Base-by-base conservation (phyloP, 768 basidiomycete species). In the Sarcomyxa edulis region DNA sequence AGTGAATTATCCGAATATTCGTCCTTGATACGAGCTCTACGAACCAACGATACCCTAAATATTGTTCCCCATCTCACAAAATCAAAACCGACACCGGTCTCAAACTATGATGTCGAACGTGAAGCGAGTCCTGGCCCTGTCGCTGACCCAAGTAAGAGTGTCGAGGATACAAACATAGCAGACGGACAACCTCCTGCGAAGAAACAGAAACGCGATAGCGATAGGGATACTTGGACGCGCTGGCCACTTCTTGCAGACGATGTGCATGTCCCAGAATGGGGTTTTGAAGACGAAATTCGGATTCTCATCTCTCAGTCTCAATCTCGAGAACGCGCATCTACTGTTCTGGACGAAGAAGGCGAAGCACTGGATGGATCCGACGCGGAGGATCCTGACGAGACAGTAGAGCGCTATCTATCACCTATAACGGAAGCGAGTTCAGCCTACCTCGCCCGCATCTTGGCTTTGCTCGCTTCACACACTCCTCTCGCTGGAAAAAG, bases 191-290 rank as follows among this genome's bases (percentile, higher is more conserved):
- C 32, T 6, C n/a, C 3, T 10, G 16, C 16, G 4, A 12, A 12
- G 5, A 33, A 20, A 15, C 4, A 15, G 4, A 33, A 33, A 18
- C 16, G 12, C 18, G 21, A 33, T 18, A 6, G 12, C 18, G 21
- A 15, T 14, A 31, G 66, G 16, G 75, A 82, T 48, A 63, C 61
- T 0, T 88, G 84, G 84, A 86, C 85, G 0, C 66, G 77, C 6
- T 90, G 87, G 87, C 87, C 87, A 1, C 69, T 88, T 35, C 68
- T 77, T 12, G 48, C 66, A 3, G 62, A 65, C 11, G 83, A 89
- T 48, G 70, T 84, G 11, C 63, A 69, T 16, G 61, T 73, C 7
- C 84, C 87, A 1, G 78, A 86, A 58, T 89, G 81, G 80, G 59
- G 60, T 7, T 59, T 90, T 15, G 69, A 78, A 32, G 86, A 89